phyloP scores from a whole-genome alignment of 768 basidiomycete genomes.

The Tylopilus sp. region DNA sequence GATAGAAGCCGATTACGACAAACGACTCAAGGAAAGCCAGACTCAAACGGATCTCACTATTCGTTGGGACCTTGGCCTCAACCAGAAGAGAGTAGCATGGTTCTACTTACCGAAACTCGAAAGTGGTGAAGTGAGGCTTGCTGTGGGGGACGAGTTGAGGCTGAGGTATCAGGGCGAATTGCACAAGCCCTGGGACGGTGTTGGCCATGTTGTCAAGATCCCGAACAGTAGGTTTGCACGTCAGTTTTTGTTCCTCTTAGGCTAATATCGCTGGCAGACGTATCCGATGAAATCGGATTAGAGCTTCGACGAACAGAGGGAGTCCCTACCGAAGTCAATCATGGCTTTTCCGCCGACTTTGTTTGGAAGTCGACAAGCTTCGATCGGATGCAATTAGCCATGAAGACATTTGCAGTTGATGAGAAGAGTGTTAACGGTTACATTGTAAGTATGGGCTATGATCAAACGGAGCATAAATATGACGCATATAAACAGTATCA shows the following conservation, averaged over 20 bases:
- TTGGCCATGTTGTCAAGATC: conserved; percentile 98
- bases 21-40: conserved; percentile 95
- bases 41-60: conserved; percentile 96
- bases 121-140: conserved; percentile 94
- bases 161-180: conserved; percentile 85
- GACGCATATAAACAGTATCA: conserved; percentile 67
- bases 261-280: conserved; percentile 52
- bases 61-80: conserved; percentile 96
- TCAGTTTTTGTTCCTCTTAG: neutral
- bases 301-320: conserved; percentile 89
- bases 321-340: conserved; percentile 90
- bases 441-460: conserved; percentile 60
- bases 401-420: conserved; percentile 99
- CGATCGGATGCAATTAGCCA: conserved; percentile 97
- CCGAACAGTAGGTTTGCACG: conserved; percentile 78
- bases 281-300: conserved; percentile 96
- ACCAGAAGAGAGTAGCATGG: conserved; percentile 99
- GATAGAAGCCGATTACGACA: conserved; percentile 99
- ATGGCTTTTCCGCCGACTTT: conserved; percentile 96
- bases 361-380: conserved; percentile 99
- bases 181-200: conserved; percentile 95
- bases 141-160: conserved; percentile 93
- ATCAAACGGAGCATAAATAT: neutral
- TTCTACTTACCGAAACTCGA: conserved; percentile 95
- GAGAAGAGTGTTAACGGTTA: conserved; percentile 99